Evolutionary conservation across 2,329 filamentous ascomycete species (phyloP), one percentile per base, ranked within the genome.

Genomic region (Aspergillus chevalieri): DNA sequence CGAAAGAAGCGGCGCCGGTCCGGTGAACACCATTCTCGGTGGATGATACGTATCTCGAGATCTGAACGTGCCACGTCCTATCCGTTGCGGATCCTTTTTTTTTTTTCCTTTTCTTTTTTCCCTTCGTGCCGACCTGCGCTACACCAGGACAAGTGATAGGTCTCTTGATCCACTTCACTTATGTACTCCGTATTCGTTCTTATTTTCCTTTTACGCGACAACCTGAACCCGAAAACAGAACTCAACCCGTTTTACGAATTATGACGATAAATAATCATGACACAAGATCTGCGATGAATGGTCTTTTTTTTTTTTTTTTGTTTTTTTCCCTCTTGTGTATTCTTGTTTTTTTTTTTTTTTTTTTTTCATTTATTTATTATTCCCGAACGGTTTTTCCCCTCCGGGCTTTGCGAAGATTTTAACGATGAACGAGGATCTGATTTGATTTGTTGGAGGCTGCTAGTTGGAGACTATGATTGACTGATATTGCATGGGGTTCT

Each of bases 201-300:
- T 9, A 38, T 22, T 28, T 50, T 34, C 10, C 21, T 24, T 36
- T 47, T 28, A 12, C 26, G 26, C 26, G 26, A 28, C 26, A 28
- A 43, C 19, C 28, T 47, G 33, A 47, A 28, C 26, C 26, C 43
- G 34, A 21, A 47, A 47, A 44, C 36, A 39, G 22, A 44, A 41
- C 34, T 34, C 34, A 48, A 48, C n/a, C 43, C 47, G 30, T 28
- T 46, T 34, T 38, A 52, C 46, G 45, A 49, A 52, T 43, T 43
- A 47, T 50, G 47, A 54, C 49, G 47, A 52, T 46, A 50, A 44
- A 47, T 44, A 54, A 39, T 48, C 42, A 55, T 55, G 51, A 52
- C 47, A 28, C 9, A 28, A 12, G 26, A 47, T 43, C 21, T 50
- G 47, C 30, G 48, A 46, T 44, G 26, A 28, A 28, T 28, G 9